Evolutionary conservation across 345 rosid species (phyloP).

Genomic region (Psidium guajava): DNA sequence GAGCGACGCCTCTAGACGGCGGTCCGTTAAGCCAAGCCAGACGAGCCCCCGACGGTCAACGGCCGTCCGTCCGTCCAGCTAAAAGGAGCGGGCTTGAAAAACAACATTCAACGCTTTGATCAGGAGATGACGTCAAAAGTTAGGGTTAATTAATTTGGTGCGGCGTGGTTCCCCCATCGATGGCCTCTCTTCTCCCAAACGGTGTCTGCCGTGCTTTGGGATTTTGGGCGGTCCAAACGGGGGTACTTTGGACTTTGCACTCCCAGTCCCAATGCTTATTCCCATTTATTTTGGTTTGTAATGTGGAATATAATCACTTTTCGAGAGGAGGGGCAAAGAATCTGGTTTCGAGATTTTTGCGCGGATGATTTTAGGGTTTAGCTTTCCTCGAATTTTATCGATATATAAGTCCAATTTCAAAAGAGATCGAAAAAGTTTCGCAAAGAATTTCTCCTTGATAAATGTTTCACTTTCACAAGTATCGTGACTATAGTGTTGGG

Average conservation of each 20-base stretch:
- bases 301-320: background rate
- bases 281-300: background rate
- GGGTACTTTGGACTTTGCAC: background rate
- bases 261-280: background rate
- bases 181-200: too few relatives aligned
- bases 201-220: background rate
- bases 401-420: too few relatives aligned
- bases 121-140: background rate
- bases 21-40: background rate
- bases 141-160: background rate
- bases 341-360: background rate
- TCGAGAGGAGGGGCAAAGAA: background rate
- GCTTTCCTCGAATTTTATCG: too few relatives aligned
- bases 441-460: too few relatives aligned
- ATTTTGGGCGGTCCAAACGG: background rate
- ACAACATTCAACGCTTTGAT: background rate
- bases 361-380: too few relatives aligned
- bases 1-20: background rate
- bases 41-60: background rate
- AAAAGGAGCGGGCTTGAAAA: background rate
- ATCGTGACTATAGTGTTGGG: too few relatives aligned
- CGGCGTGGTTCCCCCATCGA: too few relatives aligned
- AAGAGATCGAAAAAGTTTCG: too few relatives aligned
- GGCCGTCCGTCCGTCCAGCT: background rate
- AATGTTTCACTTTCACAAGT: too few relatives aligned